Percentiles rank a stretch among this genome's conserved stretches.
phyloP scores from a whole-genome alignment of 441 rosid genomes.

The Bocquillonia castaneifolia region DNA sequence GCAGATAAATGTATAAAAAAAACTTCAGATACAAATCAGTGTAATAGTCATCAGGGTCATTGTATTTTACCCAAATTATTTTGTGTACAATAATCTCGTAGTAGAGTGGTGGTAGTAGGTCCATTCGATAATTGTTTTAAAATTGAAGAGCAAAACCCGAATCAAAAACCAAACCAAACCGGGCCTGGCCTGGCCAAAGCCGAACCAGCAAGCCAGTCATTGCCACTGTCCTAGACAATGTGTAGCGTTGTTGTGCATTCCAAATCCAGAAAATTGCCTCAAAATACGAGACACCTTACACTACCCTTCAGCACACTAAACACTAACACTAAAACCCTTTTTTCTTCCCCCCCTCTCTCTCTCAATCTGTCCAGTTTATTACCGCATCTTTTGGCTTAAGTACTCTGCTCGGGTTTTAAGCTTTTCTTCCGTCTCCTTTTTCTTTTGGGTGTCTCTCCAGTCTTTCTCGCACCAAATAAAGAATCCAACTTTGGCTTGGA shows the following conservation, averaged over 20 bases:
- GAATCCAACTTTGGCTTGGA: no score
- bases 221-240: not conserved
- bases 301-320: not conserved
- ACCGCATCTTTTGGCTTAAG: slow-evolving; percentile 5
- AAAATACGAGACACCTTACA: not conserved
- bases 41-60: no score
- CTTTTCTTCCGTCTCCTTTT: not conserved
- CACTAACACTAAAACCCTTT: not conserved
- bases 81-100: no score
- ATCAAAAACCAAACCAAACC: not conserved
- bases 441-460: not conserved
- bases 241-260: not conserved
- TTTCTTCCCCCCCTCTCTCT: not conserved
- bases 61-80: no score
- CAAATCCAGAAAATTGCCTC: not conserved
- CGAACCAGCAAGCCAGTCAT: not conserved
- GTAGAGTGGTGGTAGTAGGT: no score
- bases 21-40: no score
- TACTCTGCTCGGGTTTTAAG: not conserved
- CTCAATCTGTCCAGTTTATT: not conserved
- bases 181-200: not conserved
- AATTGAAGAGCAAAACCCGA: no score
- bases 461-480: not conserved
- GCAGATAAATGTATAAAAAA: no score
- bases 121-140: no score